Percentiles rank a stretch among this genome's conserved stretches.
phyloP scores from a whole-genome alignment of 202 grass and related monocot species.

The Elaeis oleifera region DNA sequence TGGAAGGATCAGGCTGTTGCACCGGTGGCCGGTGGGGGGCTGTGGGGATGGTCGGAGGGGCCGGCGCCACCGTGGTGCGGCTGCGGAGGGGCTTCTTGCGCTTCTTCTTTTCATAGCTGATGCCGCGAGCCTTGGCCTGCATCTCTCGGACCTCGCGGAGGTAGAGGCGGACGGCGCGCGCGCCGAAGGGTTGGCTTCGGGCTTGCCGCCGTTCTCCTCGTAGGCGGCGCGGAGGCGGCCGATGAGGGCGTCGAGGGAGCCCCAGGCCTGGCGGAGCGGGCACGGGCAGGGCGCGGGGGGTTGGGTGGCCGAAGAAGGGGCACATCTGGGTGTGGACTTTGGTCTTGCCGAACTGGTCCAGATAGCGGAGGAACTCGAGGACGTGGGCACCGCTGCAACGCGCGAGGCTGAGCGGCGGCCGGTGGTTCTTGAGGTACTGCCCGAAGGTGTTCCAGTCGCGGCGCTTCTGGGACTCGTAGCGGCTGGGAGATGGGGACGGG shows the following conservation, averaged over 20 bases:
- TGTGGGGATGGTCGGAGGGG: neutral
- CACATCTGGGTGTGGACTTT: constrained; percentile 65
- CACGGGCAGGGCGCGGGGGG: constrained; percentile 16
- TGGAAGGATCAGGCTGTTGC: too few species aligned
- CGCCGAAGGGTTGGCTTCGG: constrained; percentile 9
- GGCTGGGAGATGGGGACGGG: too few species aligned
- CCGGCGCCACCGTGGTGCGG: too few species aligned
- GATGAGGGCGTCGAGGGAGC: neutral
- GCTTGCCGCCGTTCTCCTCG: too few species aligned
- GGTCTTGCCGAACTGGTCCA: constrained; percentile 95
- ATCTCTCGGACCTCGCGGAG: constrained; percentile 15
- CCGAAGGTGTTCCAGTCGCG: too few species aligned
- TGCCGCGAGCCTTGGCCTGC: constrained; percentile 13
- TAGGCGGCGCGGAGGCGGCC: neutral
- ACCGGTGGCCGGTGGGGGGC: neutral
- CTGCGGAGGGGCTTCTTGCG: constrained; percentile 3
- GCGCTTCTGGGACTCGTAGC: too few species aligned
- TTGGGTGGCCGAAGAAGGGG: constrained; percentile 79
- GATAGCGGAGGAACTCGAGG: constrained; percentile 72
- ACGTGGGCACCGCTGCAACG: constrained; percentile 85
- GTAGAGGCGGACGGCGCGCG: constrained; percentile 7
- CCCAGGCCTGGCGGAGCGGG: constrained; percentile 15
- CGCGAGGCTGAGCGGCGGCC: neutral
- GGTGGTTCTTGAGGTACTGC: too few species aligned
- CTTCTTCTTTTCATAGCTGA: constrained; percentile 13